Evolutionary conservation across 1,284 basidiomycete species (phyloP).

Genomic region (Rhodotorula glutinis): DNA sequence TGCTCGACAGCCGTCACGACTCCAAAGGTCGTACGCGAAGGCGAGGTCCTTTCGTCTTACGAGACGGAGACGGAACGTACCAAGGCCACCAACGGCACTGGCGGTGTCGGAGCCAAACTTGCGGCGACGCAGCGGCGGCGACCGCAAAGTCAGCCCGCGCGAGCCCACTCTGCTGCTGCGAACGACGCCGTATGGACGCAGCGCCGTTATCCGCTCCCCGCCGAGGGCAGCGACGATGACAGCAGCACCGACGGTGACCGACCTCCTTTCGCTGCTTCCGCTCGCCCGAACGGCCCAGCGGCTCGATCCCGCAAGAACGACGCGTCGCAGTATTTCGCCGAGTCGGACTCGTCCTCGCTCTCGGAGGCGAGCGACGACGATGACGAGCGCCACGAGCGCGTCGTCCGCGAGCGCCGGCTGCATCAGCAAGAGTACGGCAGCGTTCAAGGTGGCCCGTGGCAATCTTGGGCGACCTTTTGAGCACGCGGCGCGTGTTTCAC

Average conservation of each 20-base stretch:
- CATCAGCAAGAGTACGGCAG: conserved; percentile 23
- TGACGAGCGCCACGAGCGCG: conserved; percentile 19
- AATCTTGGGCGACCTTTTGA: conserved; percentile 29
- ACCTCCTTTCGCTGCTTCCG: not conserved
- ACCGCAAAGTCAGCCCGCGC: not conserved
- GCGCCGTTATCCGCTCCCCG: not conserved
- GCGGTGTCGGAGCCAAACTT: not conserved
- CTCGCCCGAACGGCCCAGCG: not conserved
- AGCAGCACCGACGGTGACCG: not conserved
- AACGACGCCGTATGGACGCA: not conserved
- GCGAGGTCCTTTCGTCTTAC: not conserved
- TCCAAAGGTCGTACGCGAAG: not conserved
- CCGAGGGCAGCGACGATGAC: not conserved
- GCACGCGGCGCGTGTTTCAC: not conserved
- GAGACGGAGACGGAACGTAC: not conserved
- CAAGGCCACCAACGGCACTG: not conserved
- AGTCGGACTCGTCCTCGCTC: not conserved
- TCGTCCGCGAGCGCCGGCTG: conserved; percentile 19
- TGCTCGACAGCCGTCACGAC: conserved; percentile 3
- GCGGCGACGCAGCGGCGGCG: not conserved
- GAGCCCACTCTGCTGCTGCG: not conserved
- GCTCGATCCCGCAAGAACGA: not conserved
- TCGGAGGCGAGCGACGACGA: conserved; percentile 7
- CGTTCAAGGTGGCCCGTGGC: conserved; percentile 29
- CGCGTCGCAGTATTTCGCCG: not conserved